Evolutionary conservation across 768 basidiomycete genomes (phyloP).

Genomic region (Hortiboletus flavorubellus): DNA sequence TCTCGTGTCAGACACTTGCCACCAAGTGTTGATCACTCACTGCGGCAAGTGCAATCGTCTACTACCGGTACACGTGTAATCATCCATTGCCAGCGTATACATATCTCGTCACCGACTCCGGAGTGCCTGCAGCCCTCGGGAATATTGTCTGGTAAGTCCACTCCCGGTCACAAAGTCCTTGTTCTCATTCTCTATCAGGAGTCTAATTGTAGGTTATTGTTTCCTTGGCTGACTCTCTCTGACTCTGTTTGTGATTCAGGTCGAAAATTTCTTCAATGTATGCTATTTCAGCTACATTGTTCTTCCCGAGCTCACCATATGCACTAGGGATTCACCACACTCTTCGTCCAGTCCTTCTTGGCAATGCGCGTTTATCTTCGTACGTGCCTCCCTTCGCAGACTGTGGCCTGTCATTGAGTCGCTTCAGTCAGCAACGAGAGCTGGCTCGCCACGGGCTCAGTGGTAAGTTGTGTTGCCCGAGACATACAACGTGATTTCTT

Average conservation of each 20-base stretch:
- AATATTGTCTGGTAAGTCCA: no score
- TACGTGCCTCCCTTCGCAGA: no score
- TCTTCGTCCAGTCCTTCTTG: conserved; percentile 56
- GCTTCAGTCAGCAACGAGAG: conserved; percentile 48
- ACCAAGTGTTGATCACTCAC: conserved; percentile 54
- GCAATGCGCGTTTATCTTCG: no score
- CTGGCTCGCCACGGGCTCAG: conserved; percentile 33
- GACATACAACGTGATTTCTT: neutral
- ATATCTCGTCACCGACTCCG: no score
- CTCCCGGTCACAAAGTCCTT: neutral
- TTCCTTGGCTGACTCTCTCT: neutral
- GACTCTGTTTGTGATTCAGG: neutral
- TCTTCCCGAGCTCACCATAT: neutral
- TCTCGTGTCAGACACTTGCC: conserved; percentile 50
- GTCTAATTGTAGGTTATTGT: neutral
- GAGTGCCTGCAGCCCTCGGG: no score
- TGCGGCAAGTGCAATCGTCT: conserved; percentile 31
- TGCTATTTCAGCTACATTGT: neutral
- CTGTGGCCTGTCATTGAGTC: no score
- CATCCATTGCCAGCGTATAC: no score
- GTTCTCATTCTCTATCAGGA: neutral
- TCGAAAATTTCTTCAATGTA: no score
- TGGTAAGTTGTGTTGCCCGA: conserved; percentile 18
- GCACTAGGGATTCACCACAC: conserved; percentile 39
- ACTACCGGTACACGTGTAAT: no score